These are phyloP conservation scores for Grammothele lineata DNA, from an alignment of 768 basidiomycete species.

Conservation along the genomic window DNA sequence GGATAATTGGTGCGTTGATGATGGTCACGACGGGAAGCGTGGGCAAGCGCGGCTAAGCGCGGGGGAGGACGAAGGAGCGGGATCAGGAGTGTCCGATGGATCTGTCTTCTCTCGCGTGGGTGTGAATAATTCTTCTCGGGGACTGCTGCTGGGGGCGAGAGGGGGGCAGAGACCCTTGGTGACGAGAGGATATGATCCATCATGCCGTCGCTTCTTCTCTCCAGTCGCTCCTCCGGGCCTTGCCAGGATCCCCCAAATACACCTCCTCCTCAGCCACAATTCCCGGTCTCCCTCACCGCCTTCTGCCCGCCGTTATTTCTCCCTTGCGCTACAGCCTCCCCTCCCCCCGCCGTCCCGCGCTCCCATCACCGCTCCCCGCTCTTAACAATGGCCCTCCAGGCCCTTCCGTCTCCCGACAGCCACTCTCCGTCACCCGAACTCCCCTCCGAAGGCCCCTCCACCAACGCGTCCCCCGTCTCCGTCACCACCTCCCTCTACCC, in stretches of 20 bases:
- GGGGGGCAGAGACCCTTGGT: constrained; percentile 22
- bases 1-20: too few relatives aligned
- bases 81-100: too few relatives aligned
- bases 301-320: constrained; percentile 12
- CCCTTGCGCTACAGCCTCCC: constrained; percentile 1
- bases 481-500: constrained; percentile 13
- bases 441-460: constrained; percentile 14
- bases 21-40: too few relatives aligned
- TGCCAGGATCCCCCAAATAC: constrained; percentile 12
- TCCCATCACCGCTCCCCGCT: too few relatives aligned
- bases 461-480: constrained; percentile 19
- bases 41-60: too few relatives aligned
- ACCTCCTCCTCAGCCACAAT: constrained; percentile 17
- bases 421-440: constrained; percentile 19
- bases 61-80: not conserved
- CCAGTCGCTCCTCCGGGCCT: constrained; percentile 19
- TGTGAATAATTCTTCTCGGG: constrained; percentile 13
- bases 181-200: constrained; percentile 24
- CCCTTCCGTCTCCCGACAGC: constrained; percentile 13
- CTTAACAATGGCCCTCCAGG: constrained; percentile 14
- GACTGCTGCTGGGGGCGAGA: constrained; percentile 3
- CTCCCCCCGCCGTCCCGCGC: not conserved
- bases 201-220: constrained; percentile 21
- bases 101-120: constrained; percentile 17
- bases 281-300: constrained; percentile 17